A percentile compares a stretch with the other conserved stretches of the same genome.
phyloP scores from a whole-genome alignment of 371 early-diverging fungal genomes.

The Batkoa obscura region DNA sequence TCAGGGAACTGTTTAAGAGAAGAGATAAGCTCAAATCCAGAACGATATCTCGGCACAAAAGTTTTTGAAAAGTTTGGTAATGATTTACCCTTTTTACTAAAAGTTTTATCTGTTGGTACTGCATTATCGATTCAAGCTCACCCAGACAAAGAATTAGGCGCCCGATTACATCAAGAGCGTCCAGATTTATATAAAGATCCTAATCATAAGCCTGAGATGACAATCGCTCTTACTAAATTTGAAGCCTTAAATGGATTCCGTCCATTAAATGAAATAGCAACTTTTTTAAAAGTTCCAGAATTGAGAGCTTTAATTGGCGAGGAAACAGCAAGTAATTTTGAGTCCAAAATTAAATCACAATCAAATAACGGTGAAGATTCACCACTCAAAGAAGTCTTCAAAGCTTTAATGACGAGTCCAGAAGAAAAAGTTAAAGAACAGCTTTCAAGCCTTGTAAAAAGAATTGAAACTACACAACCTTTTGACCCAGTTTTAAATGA shows the following conservation, averaged over 20 bases:
- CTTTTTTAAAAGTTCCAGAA: conserved; percentile 50
- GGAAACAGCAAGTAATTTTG: conserved; percentile 10
- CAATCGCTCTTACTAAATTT: conserved; percentile 85
- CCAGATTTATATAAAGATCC: conserved; percentile 78
- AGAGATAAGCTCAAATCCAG: conserved; percentile 18
- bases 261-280: conserved; percentile 56
- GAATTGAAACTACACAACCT: conserved; percentile 14
- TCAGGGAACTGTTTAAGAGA: conserved; percentile 7
- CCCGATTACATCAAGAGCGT: conserved; percentile 37
- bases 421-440: conserved; percentile 23
- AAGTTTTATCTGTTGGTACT: conserved; percentile 83
- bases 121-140: conserved; percentile 97
- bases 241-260: conserved; percentile 93
- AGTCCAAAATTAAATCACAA: neutral
- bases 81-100: conserved; percentile 91
- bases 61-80: conserved; percentile 37
- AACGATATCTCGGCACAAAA: conserved; percentile 21
- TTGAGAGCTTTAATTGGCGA: conserved; percentile 42
- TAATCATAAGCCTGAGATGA: conserved; percentile 96
- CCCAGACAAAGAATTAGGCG: conserved; percentile 78
- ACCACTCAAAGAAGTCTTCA: conserved; percentile 26
- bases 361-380: conserved; percentile 12
- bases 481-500: conserved; percentile 12
- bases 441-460: conserved; percentile 25
- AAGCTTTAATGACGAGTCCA: conserved; percentile 41